Evolutionary conservation across 345 rosid genomes (phyloP), one percentile per base, ranked within the genome.

Genomic region (Barbarea vulgaris): DNA sequence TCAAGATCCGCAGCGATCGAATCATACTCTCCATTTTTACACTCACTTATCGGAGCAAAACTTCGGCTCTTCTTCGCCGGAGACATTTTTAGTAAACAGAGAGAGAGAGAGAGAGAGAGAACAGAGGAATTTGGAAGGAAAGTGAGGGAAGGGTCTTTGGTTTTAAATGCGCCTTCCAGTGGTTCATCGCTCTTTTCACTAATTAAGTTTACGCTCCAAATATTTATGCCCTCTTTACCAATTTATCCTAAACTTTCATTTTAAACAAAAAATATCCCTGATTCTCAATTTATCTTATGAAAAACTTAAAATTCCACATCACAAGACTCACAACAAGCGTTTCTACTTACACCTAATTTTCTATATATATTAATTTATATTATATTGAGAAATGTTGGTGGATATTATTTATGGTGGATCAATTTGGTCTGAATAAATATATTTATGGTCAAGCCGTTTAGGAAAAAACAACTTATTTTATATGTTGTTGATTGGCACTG

Each of bases 1-100:
- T 94, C 98, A 4, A 94, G 97, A 78, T 94, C 98, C 4, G 98
- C 97, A 0, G 98, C 97, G 18, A 94, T 75, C 15, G 98, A 94
- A 12, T 69, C 80, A 75, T 84, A 86, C 33, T 76, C 54, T 22
- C 84, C 67, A 44, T 83, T 83, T 12, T 17, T 74, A 70, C 95
- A 91, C 62, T 82, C 78, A 18, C 74, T 57, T 76, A 91, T 84
- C 56, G 89, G 77, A 25, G 95, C 88, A 72, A 88, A 94, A 30
- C 73, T 86, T 69, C 60, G 28, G 42, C 15, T 64, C 58, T 50
- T 41, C 68, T 73, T 80, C 53, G 39, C 27, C 25, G 69, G 74
- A 72, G 87, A 73, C 91, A 86, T 85, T n/a, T 65, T 51, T 1
- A n/a, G 33, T 14, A 33, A 61, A n/a, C 2, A 50, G 60, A 19